Evolutionary conservation across 192 early-diverging fungal species (phyloP), one percentile per base, ranked within the genome.

Genomic region (Backusella morwellensis): DNA sequence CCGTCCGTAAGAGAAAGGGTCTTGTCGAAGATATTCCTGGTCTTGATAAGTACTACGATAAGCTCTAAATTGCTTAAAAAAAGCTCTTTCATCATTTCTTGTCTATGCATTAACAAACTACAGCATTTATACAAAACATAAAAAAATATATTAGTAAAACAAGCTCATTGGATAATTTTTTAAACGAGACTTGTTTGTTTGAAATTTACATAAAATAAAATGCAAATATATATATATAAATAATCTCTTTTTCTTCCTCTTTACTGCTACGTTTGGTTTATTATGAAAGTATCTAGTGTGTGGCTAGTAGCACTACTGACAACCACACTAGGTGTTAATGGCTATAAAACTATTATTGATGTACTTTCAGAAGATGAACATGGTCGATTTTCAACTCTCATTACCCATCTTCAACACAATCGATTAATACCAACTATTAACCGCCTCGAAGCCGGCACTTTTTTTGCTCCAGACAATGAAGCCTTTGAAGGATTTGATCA

Each of bases 1-100:
- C 66, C 32, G 74, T 75, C 42, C 74, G 74, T 73, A 93, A 95
- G 89, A 91, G 98, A 82, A 99, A 99, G 93, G 97, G 97, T 90
- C 90, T 98, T 35, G 54, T 80, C 69, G 75, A 76, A 44, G 95
- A 95, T 42, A 89, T 97, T 73, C 95, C 94, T 23, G 78, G 84
- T 80, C 82, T 92, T 36, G 94, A 94, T 81, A 83, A 86, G 70
- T 99, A 88, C 92, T 91, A 95, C 86, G 97, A 92, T 84, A 92
- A 90, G 85, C 85, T 94, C 68, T 94, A 93, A 93, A 70, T 32
- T 9, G 17, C 21, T 42, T 70, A 26, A 50, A 50, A 32, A 50
- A 50, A 50, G 17, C 34, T n/a, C 14, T 21, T 35, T 29, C 66
- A 29, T 68, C 34, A 15, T 35, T 32, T 68, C 26, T 35, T 68